Base-by-base conservation (phyloP, 1,284 basidiomycete species). In the Ceratobasidium sp. region DNA sequence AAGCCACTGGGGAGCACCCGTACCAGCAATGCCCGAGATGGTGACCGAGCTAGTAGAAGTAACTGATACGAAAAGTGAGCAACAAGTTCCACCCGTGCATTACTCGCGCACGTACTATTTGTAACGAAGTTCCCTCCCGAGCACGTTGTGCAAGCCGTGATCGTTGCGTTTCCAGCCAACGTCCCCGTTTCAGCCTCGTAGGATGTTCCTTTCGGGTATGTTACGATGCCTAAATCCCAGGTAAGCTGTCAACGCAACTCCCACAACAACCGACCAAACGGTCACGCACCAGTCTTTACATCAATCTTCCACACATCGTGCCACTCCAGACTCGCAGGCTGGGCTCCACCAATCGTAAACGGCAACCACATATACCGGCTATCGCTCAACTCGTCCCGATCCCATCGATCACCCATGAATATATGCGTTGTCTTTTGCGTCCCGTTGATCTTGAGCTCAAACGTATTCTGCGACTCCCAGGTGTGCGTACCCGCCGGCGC, bases 281-380 rank as follows among this genome's bases (percentile, higher is more conserved):
- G 6, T 26, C 41, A 58, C 67, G 5, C 38, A 59, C 80, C 78
- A 35, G 79, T 78, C 41, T 78, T 76, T 28, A 77, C 76, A 66
- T 81, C 77, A 7, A 80, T 75, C 59, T 76, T 74, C 71, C 79
- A 80, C 4, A 80, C 64, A 64, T 80, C 80, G 54, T 78, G 77
- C 79, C 80, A 80, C 18, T 75, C 75, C 28, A 80, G 28, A 26
- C 41, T 64, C 18, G 62, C 71, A 52, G 46, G 49, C n/a, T 57
- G 44, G 9, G 26, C 50, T 7, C 58, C 59, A 16, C 59, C 52
- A 49, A 55, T 46, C 43, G 72, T 73, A 35, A 78, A 77, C 18
- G 80, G 79, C 18, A 81, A 73, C 80, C 80, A 81, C 50, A 80
- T 77, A 75, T 81, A 81, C 71, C 78, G 78, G 59, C 30, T 69